phyloP scores from a whole-genome alignment of 148 eudicot genomes.

The Diospyros lotus region DNA sequence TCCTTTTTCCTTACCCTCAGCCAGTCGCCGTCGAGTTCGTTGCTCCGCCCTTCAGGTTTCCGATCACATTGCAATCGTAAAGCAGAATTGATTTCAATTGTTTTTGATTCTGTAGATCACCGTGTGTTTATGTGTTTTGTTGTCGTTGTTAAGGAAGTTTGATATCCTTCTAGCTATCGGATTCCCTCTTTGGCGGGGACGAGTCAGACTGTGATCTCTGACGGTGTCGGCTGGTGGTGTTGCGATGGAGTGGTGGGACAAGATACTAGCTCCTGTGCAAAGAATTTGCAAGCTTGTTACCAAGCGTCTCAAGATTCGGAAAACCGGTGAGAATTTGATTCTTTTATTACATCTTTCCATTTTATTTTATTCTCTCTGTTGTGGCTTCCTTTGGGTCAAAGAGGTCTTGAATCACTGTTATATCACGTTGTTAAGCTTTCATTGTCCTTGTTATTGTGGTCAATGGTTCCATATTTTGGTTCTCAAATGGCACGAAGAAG shows the following conservation, averaged over 20 bases:
- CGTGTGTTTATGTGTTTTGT: too few relatives aligned
- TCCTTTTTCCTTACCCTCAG: neutral
- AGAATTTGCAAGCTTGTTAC: conserved; percentile 24
- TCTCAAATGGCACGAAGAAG: too few relatives aligned
- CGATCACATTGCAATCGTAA: neutral
- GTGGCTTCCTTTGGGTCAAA: neutral
- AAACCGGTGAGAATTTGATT: conserved; percentile 18
- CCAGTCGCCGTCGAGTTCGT: neutral
- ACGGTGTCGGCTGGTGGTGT: neutral
- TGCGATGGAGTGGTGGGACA: conserved; percentile 27
- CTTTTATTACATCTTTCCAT: neutral
- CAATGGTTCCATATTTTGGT: too few relatives aligned
- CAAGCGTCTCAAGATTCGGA: conserved; percentile 27
- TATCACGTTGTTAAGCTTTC: neutral
- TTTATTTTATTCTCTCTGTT: neutral
- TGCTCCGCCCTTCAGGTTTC: neutral
- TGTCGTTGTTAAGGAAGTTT: too few relatives aligned
- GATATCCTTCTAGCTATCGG: neutral
- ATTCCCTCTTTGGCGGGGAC: neutral
- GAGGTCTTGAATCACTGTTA: neutral
- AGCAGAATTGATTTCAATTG: neutral
- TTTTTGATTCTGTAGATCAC: neutral
- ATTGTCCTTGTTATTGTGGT: too few relatives aligned
- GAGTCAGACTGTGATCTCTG: neutral
- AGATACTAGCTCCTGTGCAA: conserved; percentile 21